These are phyloP conservation scores for Hirschfeldia incana DNA, from an alignment of 345 rosid species.

Conservation along the genomic window DNA sequence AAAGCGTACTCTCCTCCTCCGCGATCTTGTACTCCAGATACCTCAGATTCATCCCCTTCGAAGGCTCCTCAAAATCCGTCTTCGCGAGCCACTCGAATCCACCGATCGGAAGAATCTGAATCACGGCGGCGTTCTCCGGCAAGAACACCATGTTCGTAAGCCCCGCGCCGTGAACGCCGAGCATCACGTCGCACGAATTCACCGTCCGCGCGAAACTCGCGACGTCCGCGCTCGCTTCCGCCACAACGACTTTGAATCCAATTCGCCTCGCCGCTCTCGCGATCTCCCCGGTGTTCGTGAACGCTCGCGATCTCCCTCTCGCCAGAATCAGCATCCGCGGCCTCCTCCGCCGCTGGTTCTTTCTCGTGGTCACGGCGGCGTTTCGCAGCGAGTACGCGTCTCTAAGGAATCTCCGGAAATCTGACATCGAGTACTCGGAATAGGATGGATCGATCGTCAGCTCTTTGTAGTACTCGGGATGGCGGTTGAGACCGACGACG, in stretches of 20 bases:
- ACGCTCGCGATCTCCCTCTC: conserved; percentile 58
- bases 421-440: conserved; percentile 52
- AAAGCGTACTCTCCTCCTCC: conserved; percentile 62
- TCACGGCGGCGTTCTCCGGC: conserved; percentile 67
- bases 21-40: conserved; percentile 65
- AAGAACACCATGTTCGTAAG: conserved; percentile 76
- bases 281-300: conserved; percentile 50
- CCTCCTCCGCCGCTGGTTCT: conserved; percentile 21
- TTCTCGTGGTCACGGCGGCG: conserved; percentile 30
- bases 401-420: conserved; percentile 59
- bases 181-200: conserved; percentile 75
- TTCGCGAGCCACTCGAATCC: conserved; percentile 62
- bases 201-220: conserved; percentile 46
- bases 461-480: conserved; percentile 45
- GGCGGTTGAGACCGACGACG: conserved; percentile 63
- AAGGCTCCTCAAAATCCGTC: conserved; percentile 52
- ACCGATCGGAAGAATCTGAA: conserved; percentile 77
- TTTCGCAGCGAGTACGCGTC: conserved; percentile 50
- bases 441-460: conserved; percentile 54
- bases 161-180: conserved; percentile 93
- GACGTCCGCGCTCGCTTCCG: conserved; percentile 55
- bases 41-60: conserved; percentile 63
- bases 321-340: conserved; percentile 65
- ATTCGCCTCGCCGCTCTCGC: conserved; percentile 42
- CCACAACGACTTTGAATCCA: conserved; percentile 54